These are phyloP conservation scores for Xenoacremonium recifei DNA, from an alignment of 2,329 filamentous ascomycete species.

Conservation along the genomic window DNA sequence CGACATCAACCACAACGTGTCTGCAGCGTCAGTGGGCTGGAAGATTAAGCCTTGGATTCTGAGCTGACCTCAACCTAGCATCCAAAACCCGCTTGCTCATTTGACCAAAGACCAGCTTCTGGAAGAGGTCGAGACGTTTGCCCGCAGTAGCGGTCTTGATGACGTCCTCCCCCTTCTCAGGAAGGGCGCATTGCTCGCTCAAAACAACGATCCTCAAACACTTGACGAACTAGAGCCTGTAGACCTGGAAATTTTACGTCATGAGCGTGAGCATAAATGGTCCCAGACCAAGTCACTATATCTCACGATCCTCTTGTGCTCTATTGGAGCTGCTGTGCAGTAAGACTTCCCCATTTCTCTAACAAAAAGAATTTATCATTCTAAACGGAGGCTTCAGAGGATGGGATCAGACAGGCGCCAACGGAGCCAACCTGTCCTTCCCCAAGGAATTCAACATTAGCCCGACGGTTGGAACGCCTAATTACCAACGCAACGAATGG, in stretches of 20 bases:
- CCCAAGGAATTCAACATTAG: neutral
- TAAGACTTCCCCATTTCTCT: neutral
- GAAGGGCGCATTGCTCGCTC: neutral
- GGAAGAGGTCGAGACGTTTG: neutral
- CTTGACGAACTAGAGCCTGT: neutral
- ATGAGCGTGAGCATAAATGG: neutral
- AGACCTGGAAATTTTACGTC: neutral
- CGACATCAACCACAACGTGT: no score
- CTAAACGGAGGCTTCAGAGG: neutral
- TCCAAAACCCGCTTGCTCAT: neutral
- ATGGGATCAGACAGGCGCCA: slow-evolving; percentile 60
- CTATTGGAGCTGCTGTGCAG: neutral
- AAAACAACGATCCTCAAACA: no score
- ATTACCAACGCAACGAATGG: slow-evolving; percentile 17
- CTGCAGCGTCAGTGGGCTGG: no score
- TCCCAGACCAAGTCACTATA: neutral
- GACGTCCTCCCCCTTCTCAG: neutral
- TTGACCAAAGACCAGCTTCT: neutral
- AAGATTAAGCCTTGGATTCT: no score
- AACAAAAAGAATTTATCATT: neutral
- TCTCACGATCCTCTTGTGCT: neutral
- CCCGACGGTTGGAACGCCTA: slow-evolving; percentile 30
- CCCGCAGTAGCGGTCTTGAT: neutral
- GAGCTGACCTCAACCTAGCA: neutral
- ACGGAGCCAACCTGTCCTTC: slow-evolving; percentile 44